Conservation (phyloP, 2,329 filamentous ascomycete species). For the Nigrospora sphaerica region DNA sequence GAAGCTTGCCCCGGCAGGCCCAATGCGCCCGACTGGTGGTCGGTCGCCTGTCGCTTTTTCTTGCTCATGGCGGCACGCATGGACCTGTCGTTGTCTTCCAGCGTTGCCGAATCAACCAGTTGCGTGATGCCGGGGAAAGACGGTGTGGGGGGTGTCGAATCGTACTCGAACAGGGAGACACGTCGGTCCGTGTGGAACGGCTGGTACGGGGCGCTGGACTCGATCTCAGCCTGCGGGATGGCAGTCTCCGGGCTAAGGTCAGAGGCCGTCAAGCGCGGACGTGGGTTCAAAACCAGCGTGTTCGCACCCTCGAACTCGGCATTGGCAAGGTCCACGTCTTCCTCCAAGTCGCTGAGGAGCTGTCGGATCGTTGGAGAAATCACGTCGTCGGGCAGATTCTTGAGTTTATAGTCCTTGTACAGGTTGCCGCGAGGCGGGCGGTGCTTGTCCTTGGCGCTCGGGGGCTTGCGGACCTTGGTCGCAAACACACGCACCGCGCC, state of each 20-base stretch:
- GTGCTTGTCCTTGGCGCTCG: conserved; percentile 45
- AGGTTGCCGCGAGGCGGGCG: conserved; percentile 48
- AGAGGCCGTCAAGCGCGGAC: conserved; percentile 27
- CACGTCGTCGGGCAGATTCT: conserved; percentile 51
- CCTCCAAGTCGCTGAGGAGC: conserved; percentile 49
- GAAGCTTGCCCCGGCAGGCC: not conserved
- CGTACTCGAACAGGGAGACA: conserved; percentile 68
- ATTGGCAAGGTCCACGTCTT: conserved; percentile 46
- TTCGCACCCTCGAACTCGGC: conserved; percentile 47
- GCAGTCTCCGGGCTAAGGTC: conserved; percentile 50
- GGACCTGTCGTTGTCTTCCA: conserved; percentile 29
- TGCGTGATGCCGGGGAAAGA: conserved; percentile 28
- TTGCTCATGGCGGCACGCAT: conserved; percentile 31
- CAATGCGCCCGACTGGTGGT: not conserved
- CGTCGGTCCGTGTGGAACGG: conserved; percentile 90
- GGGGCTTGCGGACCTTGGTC: conserved; percentile 46
- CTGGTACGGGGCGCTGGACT: conserved; percentile 91
- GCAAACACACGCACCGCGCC: conserved; percentile 62
- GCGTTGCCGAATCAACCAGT: conserved; percentile 30
- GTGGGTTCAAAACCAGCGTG: conserved; percentile 42
- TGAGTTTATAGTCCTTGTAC: conserved; percentile 61
- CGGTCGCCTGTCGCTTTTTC: conserved; percentile 16
- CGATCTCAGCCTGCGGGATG: conserved; percentile 77
- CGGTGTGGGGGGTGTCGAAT: conserved; percentile 12
- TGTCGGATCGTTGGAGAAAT: conserved; percentile 50